Conservation (phyloP, 495 filamentous ascomycete genomes). For the Tetracladium marchalianum region DNA sequence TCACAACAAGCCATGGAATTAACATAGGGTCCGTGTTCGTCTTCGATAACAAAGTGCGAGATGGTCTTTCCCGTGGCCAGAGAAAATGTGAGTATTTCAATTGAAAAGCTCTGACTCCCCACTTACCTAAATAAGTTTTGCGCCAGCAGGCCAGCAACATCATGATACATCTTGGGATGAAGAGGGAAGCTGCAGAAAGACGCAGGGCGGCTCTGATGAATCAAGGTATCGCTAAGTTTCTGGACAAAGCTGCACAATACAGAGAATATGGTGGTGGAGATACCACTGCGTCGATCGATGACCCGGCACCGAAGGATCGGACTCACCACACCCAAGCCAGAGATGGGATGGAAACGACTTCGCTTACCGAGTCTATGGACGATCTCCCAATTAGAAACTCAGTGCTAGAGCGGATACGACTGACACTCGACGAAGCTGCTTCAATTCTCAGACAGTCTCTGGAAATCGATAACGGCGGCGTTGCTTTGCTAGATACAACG, state of each 20-base stretch:
- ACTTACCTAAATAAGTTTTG: slow-evolving; percentile 3
- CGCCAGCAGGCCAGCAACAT: slow-evolving; percentile 31
- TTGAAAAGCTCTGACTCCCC: neutral
- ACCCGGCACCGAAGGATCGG: too few species aligned
- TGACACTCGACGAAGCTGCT: slow-evolving; percentile 11
- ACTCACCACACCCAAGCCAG: too few species aligned
- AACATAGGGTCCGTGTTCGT: slow-evolving; percentile 65
- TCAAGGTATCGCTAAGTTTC: slow-evolving; percentile 49
- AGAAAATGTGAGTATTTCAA: slow-evolving; percentile 27
- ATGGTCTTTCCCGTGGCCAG: slow-evolving; percentile 27
- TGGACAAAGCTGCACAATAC: slow-evolving; percentile 28
- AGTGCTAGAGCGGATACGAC: slow-evolving; percentile 11
- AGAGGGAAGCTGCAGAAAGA: slow-evolving; percentile 46
- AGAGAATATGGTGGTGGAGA: neutral
- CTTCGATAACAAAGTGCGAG: slow-evolving; percentile 46
- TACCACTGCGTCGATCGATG: neutral
- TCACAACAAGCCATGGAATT: slow-evolving; percentile 55
- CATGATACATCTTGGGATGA: slow-evolving; percentile 53
- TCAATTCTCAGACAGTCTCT: slow-evolving; percentile 15
- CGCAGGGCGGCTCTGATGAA: slow-evolving; percentile 47
- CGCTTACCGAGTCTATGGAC: too few species aligned
- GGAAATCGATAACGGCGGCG: slow-evolving; percentile 10
- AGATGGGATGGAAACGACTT: too few species aligned
- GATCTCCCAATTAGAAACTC: neutral
- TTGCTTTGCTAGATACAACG: slow-evolving; percentile 12